These are phyloP conservation scores for Monosporascus sp. DNA, from an alignment of 2,329 filamentous ascomycete genomes.

Conservation along the genomic window DNA sequence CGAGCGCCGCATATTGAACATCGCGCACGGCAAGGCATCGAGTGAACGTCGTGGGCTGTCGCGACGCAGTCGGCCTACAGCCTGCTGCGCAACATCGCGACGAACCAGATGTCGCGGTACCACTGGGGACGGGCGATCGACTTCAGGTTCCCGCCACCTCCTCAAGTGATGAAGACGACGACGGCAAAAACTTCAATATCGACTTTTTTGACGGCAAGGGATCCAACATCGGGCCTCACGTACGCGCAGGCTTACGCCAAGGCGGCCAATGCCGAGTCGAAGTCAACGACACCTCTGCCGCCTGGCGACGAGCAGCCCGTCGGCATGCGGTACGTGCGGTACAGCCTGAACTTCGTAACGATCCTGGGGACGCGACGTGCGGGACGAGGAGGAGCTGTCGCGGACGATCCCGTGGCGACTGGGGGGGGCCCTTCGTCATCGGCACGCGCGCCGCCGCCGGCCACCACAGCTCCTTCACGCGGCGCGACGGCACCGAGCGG, in stretches of 20 bases:
- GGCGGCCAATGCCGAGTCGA: background rate
- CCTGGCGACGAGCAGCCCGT: slow-evolving; percentile 31
- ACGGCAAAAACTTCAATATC: slow-evolving; percentile 4
- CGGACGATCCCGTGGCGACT: slow-evolving; percentile 33
- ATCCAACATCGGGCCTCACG: too few relatives aligned
- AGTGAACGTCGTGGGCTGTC: slow-evolving; percentile 44
- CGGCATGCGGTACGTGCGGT: slow-evolving; percentile 43
- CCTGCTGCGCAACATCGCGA: slow-evolving; percentile 45
- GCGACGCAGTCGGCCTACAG: slow-evolving; percentile 43
- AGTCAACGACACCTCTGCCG: background rate
- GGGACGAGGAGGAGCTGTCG: slow-evolving; percentile 41
- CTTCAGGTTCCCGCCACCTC: background rate
- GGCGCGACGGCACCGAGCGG: slow-evolving; percentile 37
- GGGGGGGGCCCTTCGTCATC: slow-evolving; percentile 41
- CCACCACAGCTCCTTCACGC: slow-evolving; percentile 44
- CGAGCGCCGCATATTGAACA: slow-evolving; percentile 11
- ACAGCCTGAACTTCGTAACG: slow-evolving; percentile 50
- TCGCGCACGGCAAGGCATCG: slow-evolving; percentile 36
- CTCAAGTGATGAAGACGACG: background rate
- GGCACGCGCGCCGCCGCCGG: slow-evolving; percentile 49
- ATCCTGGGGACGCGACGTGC: slow-evolving; percentile 45
- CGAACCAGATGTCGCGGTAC: slow-evolving; percentile 38
- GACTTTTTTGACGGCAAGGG: slow-evolving; percentile 9
- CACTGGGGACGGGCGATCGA: slow-evolving; percentile 35
- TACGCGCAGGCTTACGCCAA: background rate